Evolutionary conservation across 495 filamentous ascomycete genomes (phyloP).

Genomic region (Bacidia rubella): DNA sequence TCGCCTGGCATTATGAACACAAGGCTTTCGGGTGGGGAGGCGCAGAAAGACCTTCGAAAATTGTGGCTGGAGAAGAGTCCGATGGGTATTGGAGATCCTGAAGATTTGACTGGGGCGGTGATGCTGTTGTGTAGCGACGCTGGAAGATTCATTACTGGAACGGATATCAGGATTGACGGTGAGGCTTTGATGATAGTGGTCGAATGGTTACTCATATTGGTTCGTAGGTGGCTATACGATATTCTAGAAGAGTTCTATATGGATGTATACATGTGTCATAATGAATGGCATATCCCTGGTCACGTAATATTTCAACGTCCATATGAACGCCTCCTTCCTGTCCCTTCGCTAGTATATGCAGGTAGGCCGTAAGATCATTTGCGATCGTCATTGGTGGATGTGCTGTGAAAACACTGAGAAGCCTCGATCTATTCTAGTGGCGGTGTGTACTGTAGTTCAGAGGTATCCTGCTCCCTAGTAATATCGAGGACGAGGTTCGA

Average conservation of each 20-base stretch:
- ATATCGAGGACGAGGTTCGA: too few relatives aligned
- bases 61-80: slow-evolving; percentile 67
- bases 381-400: too few relatives aligned
- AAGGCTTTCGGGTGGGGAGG: slow-evolving; percentile 42
- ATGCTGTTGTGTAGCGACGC: slow-evolving; percentile 64
- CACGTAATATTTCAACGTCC: too few relatives aligned
- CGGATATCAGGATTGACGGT: slow-evolving; percentile 52
- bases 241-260: slow-evolving; percentile 3
- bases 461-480: too few relatives aligned
- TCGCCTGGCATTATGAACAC: slow-evolving; percentile 76
- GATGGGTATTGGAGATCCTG: slow-evolving; percentile 54
- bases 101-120: slow-evolving; percentile 66
- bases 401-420: too few relatives aligned
- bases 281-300: background rate
- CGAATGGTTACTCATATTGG: background rate
- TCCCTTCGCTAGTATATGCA: background rate
- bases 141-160: slow-evolving; percentile 64
- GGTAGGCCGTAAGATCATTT: background rate
- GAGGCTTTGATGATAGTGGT: background rate
- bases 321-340: too few relatives aligned
- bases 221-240: slow-evolving; percentile 13
- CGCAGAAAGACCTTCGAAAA: slow-evolving; percentile 44
- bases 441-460: too few relatives aligned
- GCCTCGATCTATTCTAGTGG: too few relatives aligned
- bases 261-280: background rate